Conservation (phyloP, 257 asterid genomes). For the Petunia secreta region DNA sequence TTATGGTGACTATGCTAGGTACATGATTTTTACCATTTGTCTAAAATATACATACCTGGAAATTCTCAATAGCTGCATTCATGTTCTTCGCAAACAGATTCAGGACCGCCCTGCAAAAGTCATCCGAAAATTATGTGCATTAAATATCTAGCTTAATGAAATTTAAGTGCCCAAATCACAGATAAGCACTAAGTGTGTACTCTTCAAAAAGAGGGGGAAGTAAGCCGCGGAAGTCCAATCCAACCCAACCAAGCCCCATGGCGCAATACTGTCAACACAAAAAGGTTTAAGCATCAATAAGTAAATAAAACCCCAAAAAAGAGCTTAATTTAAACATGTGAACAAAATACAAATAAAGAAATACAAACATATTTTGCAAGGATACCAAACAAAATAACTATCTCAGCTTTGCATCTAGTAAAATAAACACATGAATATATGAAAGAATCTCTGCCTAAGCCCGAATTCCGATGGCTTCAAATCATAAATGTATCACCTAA, state of each 20-base stretch:
- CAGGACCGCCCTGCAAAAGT: constrained; percentile 79
- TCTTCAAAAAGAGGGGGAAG: constrained; percentile 99
- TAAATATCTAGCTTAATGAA: constrained; percentile 30
- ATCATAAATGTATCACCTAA: background rate
- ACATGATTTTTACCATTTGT: background rate
- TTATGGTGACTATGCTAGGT: background rate
- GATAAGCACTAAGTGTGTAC: constrained; percentile 44
- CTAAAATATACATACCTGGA: constrained; percentile 62
- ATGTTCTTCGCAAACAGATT: constrained; percentile 84
- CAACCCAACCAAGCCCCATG: constrained; percentile 98
- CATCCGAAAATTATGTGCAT: constrained; percentile 22
- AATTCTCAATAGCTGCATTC: constrained; percentile 88
- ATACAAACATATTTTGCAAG: constrained; percentile 1
- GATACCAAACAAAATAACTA: background rate
- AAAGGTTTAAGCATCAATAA: constrained; percentile 23
- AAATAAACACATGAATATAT: background rate
- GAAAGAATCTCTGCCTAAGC: background rate
- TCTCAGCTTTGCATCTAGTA: background rate
- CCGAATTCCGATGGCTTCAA: constrained; percentile 7
- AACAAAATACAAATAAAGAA: constrained; percentile 7
- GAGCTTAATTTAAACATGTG: background rate
- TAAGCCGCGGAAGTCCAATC: constrained; percentile 92
- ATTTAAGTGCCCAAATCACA: constrained; percentile 27
- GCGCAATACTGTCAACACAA: constrained; percentile 80
- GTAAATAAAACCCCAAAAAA: background rate